These are phyloP conservation scores for Microcyclospora tardicrescens DNA, from an alignment of 2,329 filamentous ascomycete genomes.

Conservation along the genomic window DNA sequence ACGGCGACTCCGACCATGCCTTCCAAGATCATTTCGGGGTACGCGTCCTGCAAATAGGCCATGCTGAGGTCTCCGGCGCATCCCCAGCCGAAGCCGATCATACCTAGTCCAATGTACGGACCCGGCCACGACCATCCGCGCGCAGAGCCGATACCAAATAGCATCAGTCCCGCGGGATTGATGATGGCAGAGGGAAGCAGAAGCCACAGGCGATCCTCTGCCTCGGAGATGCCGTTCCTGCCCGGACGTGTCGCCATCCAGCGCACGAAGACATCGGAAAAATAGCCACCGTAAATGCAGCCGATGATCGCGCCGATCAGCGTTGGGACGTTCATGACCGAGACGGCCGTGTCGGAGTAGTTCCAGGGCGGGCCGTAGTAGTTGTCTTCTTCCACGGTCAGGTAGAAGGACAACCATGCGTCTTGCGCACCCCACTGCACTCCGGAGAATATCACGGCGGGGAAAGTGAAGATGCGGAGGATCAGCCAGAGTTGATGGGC, in stretches of 20 bases:
- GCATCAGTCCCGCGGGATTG: slow-evolving; percentile 39
- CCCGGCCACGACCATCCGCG: slow-evolving; percentile 37
- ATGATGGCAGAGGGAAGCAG: slow-evolving; percentile 38
- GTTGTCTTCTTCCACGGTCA: slow-evolving; percentile 45
- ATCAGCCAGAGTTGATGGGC: slow-evolving; percentile 41
- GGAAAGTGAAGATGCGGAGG: slow-evolving; percentile 44
- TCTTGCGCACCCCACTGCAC: slow-evolving; percentile 49
- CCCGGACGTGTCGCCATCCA: slow-evolving; percentile 38
- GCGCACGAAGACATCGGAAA: slow-evolving; percentile 43
- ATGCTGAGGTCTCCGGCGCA: slow-evolving; percentile 41
- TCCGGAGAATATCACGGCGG: slow-evolving; percentile 44
- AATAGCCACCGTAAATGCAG: slow-evolving; percentile 45
- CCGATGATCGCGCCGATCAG: slow-evolving; percentile 43
- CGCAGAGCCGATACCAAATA: slow-evolving; percentile 41
- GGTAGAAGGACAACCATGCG: slow-evolving; percentile 47
- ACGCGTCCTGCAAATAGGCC: slow-evolving; percentile 44
- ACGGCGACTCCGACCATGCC: slow-evolving; percentile 47
- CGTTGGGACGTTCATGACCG: slow-evolving; percentile 46
- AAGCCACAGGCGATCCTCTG: slow-evolving; percentile 42
- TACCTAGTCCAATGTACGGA: slow-evolving; percentile 43
- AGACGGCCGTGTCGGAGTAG: slow-evolving; percentile 41
- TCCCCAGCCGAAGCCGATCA: slow-evolving; percentile 48
- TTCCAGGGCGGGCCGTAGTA: slow-evolving; percentile 43
- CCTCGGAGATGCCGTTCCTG: slow-evolving; percentile 42
- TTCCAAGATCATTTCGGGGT: slow-evolving; percentile 44